Evolutionary conservation across 2,329 filamentous ascomycete genomes (phyloP).

Genomic region (Claviceps sp.): DNA sequence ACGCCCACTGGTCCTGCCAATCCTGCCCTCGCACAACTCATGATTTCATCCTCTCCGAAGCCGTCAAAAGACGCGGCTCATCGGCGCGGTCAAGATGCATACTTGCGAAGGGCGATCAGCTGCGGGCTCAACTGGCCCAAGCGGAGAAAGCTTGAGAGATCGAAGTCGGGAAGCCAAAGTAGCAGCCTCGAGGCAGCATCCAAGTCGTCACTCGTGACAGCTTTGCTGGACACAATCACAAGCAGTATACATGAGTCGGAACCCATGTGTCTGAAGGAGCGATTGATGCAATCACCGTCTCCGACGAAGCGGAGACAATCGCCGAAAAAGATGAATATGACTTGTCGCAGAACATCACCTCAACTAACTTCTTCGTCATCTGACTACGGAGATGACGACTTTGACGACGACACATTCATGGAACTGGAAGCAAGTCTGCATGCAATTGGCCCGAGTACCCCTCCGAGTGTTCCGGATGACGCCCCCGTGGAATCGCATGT

Average conservation of each 20-base stretch:
- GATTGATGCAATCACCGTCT: conserved; percentile 28
- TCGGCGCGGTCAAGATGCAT: conserved; percentile 25
- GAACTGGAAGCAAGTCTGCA: conserved; percentile 35
- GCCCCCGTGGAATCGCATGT: neutral
- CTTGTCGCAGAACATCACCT: conserved; percentile 8
- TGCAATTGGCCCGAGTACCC: conserved; percentile 6
- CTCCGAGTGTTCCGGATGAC: conserved; percentile 20
- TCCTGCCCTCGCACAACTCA: conserved; percentile 48
- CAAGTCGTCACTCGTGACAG: conserved; percentile 45
- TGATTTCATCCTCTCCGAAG: conserved; percentile 59
- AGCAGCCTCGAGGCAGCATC: conserved; percentile 32
- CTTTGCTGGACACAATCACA: conserved; percentile 53
- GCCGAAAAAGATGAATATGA: conserved; percentile 12
- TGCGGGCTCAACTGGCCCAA: conserved; percentile 63
- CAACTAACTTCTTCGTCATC: conserved; percentile 17
- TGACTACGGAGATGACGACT: conserved; percentile 43
- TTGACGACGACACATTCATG: conserved; percentile 47
- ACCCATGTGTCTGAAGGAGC: conserved; percentile 17
- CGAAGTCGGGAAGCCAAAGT: conserved; percentile 22
- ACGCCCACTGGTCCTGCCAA: conserved; percentile 34
- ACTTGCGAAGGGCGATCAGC: conserved; percentile 51
- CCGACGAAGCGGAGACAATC: conserved; percentile 24
- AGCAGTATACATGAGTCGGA: conserved; percentile 34
- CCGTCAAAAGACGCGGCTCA: conserved; percentile 30
- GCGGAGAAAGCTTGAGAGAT: conserved; percentile 44